Base-by-base conservation (phyloP, 129 eudicot species). In the Solidago caesia region DNA sequence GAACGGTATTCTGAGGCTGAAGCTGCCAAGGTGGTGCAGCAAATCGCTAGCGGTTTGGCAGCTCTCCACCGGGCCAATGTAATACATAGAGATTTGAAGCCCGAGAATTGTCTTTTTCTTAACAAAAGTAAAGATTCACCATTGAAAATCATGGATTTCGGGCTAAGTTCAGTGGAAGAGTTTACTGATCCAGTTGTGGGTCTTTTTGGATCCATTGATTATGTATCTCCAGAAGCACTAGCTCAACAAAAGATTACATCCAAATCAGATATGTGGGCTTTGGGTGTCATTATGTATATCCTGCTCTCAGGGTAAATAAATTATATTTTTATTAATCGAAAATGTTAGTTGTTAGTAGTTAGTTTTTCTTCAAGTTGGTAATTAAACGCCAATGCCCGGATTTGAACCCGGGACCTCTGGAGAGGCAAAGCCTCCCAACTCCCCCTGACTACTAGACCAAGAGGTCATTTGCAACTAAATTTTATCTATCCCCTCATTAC, bases 221-320 rank as follows among this genome's bases (percentile, higher is more conserved):
- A 90, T 82, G 93, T 90, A 27, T 90, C 96, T 21, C 96, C 96
- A 1, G 96, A 90, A 85, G 96, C 89, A 45, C 81, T 90, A 71
- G 76, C 89, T n/a, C 83, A 82, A 25, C 84, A 71, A 21, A 84
- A 51, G 82, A 72, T 90, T 11, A 85, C 93, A 5, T 61, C 83
- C 12, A 87, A 82, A 72, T 87, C 85, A 73, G 96, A 90, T 86
- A 84, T 90, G 80, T 89, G 96, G 96, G 85, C 96, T 26, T 86
- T 90, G 63, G 96, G 96, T 55, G 89, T 90, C 73, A 90, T 90
- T 66, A 82, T 90, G 59, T 90, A 90, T 69, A 87, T 90, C 78
- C 91, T 90, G 41, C 92, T 90, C 69, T 90, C 96, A 2, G 96
- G 96, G 93, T 90, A 70, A 16, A 75, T 70, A n/a, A 7, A 6